These are phyloP conservation scores for Cantharellus anzutake DNA, from an alignment of 768 basidiomycete genomes.

Conservation along the genomic window DNA sequence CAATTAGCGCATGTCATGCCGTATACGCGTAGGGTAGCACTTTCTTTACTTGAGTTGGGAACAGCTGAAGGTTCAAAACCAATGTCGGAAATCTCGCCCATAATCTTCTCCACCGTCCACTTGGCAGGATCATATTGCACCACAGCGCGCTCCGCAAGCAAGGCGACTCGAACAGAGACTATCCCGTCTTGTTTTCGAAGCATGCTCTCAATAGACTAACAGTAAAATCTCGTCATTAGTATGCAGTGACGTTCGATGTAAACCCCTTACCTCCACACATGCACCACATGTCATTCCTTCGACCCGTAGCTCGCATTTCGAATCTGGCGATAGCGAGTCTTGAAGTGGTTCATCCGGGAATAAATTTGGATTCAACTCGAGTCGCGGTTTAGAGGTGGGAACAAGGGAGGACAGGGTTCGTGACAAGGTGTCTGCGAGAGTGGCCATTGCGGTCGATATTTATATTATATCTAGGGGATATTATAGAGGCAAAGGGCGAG, in stretches of 20 bases:
- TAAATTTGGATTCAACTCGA: too few relatives aligned
- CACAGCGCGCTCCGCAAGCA: slow-evolving; percentile 86
- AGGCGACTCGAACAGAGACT: slow-evolving; percentile 75
- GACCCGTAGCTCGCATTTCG: slow-evolving; percentile 56
- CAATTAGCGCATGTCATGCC: slow-evolving; percentile 87
- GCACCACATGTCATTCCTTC: slow-evolving; percentile 85
- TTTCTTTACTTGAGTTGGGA: slow-evolving; percentile 42
- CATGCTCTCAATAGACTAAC: slow-evolving; percentile 68
- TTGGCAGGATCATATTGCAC: slow-evolving; percentile 68
- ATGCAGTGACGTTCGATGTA: background rate
- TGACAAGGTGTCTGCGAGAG: too few relatives aligned
- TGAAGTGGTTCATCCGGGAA: too few relatives aligned
- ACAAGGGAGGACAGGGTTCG: too few relatives aligned
- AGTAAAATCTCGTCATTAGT: background rate
- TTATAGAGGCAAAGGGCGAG: too few relatives aligned
- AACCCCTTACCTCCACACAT: slow-evolving; percentile 56
- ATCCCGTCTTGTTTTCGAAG: slow-evolving; percentile 78
- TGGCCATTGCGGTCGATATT: too few relatives aligned
- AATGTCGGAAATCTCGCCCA: slow-evolving; percentile 80
- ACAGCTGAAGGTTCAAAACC: slow-evolving; percentile 79
- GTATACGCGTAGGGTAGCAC: slow-evolving; percentile 58
- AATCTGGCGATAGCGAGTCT: background rate
- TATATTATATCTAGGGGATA: too few relatives aligned
- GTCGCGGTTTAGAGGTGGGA: too few relatives aligned
- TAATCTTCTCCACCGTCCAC: slow-evolving; percentile 72